Percentiles rank a stretch among this genome's conserved stretches.
These are phyloP conservation scores for Monosporozyma solicola DNA, from an alignment of 805 yeast genomes.

Conservation along the genomic window DNA sequence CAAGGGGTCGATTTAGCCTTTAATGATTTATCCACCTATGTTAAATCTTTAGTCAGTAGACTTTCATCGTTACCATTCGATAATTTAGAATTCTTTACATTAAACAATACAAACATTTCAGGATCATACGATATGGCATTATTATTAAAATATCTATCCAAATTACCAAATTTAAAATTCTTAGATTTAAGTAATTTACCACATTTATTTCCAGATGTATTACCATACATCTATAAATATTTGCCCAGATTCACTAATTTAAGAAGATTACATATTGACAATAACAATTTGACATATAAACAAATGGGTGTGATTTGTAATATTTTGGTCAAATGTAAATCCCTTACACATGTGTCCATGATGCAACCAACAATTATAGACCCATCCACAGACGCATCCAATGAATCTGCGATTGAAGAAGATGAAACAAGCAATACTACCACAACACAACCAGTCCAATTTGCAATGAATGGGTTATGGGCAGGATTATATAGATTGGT, in stretches of 20 bases:
- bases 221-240: conserved; percentile 48
- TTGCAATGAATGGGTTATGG: conserved; percentile 49
- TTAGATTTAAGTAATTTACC: conserved; percentile 68
- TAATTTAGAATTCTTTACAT: conserved; percentile 43
- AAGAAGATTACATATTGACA: conserved; percentile 60
- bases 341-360: conserved; percentile 59
- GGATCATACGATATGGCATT: conserved; percentile 43
- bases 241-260: conserved; percentile 60
- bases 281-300: conserved; percentile 48
- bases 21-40: conserved; percentile 47
- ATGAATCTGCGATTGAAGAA: neutral
- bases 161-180: conserved; percentile 51
- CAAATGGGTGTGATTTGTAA: conserved; percentile 55
- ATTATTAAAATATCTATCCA: conserved; percentile 43
- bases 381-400: neutral
- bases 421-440: neutral
- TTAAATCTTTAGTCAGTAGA: conserved; percentile 22
- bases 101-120: conserved; percentile 53
- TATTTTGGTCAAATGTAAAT: conserved; percentile 61
- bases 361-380: conserved; percentile 35
- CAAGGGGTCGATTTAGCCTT: conserved; percentile 75
- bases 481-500: conserved; percentile 62
- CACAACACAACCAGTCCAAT: neutral
- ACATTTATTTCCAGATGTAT: conserved; percentile 53
- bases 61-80: conserved; percentile 14